A percentile compares a stretch with the other conserved stretches of the same genome.
Evolutionary conservation across 208 protist species (phyloP).

Genomic region (Trichomonas gallinae): DNA sequence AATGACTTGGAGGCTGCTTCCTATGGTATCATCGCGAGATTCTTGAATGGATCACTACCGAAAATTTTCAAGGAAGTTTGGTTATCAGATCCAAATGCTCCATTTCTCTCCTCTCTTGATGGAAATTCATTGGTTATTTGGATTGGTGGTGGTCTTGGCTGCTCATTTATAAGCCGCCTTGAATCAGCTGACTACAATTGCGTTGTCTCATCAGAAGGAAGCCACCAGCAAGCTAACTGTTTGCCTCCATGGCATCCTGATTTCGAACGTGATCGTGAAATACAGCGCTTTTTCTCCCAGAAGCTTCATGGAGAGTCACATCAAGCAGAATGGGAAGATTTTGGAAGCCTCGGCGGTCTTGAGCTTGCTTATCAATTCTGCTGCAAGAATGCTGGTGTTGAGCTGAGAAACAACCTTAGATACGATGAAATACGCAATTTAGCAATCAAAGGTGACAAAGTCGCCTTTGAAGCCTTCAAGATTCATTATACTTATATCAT

Average conservation of each 20-base stretch:
- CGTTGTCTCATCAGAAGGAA: neutral
- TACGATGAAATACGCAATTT: neutral
- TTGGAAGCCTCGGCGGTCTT: neutral
- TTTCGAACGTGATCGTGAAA: neutral
- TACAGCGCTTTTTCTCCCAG: neutral
- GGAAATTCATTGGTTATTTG: neutral
- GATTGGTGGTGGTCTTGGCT: neutral
- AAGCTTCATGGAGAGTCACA: neutral
- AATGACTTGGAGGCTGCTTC: neutral
- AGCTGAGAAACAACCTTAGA: neutral
- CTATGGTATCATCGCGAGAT: neutral
- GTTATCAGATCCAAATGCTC: neutral
- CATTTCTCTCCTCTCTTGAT: neutral
- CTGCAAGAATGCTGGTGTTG: neutral
- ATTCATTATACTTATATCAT: neutral
- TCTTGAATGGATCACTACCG: neutral
- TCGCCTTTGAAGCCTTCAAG: neutral
- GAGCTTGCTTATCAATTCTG: neutral
- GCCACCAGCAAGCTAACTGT: neutral
- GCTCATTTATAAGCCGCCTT: neutral
- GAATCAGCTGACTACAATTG: neutral
- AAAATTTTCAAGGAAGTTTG: neutral
- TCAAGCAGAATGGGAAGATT: slow-evolving; percentile 1
- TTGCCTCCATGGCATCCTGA: neutral
- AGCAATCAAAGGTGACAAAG: neutral